Evolutionary conservation across 2,329 filamentous ascomycete species (phyloP).

Genomic region (Monilinia vaccinii-corymbosi): DNA sequence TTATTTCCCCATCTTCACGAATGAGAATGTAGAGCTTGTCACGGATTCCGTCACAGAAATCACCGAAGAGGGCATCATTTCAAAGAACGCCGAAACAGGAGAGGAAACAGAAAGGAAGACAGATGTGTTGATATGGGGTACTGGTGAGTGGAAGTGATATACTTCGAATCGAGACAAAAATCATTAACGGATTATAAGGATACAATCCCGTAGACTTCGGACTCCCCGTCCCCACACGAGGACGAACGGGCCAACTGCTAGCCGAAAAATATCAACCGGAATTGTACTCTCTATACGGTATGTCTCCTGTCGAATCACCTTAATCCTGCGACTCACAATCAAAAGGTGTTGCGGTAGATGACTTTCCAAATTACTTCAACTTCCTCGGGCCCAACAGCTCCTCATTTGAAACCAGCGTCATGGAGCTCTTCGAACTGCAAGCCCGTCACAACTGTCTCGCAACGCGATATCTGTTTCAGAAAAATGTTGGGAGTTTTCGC

Average conservation of each 20-base stretch:
- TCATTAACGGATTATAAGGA: background rate
- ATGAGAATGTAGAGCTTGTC: background rate
- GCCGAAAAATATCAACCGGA: background rate
- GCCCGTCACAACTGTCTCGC: background rate
- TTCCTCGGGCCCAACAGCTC: background rate
- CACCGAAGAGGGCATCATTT: background rate
- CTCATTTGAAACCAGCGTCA: background rate
- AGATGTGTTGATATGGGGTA: conserved; percentile 1
- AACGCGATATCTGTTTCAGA: background rate
- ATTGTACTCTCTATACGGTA: background rate
- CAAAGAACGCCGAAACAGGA: background rate
- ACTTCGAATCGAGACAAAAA: too few relatives aligned
- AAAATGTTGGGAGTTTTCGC: background rate
- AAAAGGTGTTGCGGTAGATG: background rate
- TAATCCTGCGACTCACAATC: background rate
- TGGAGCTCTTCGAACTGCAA: background rate
- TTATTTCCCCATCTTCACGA: background rate
- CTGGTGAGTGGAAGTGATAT: background rate
- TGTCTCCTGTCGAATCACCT: background rate
- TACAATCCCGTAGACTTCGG: background rate
- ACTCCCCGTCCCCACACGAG: background rate
- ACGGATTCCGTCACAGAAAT: background rate
- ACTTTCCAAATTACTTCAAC: conserved; percentile 1
- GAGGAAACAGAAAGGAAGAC: background rate
- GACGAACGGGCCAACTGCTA: background rate